Evolutionary conservation across 2,329 filamentous ascomycete species (phyloP).

Genomic region (Alternaria brassicicola): DNA sequence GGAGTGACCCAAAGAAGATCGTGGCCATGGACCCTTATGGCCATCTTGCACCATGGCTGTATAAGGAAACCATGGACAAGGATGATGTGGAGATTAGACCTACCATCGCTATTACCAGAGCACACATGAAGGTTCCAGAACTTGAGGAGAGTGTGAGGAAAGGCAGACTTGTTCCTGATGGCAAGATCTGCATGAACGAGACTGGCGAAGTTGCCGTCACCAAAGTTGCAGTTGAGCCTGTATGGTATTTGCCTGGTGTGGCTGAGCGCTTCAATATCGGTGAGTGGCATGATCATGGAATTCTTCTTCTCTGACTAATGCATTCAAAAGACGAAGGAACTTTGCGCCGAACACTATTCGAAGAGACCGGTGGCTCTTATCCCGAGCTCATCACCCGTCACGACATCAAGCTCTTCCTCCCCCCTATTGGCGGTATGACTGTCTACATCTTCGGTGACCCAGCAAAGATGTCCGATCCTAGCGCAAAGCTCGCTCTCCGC

Average conservation of each 20-base stretch:
- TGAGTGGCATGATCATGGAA: slow-evolving; percentile 46
- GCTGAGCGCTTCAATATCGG: slow-evolving; percentile 92
- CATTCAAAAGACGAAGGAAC: slow-evolving; percentile 73
- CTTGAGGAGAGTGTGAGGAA: slow-evolving; percentile 84
- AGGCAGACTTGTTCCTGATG: slow-evolving; percentile 78
- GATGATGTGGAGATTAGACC: slow-evolving; percentile 86
- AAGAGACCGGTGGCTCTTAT: slow-evolving; percentile 94
- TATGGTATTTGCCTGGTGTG: slow-evolving; percentile 65
- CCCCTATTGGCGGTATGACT: slow-evolving; percentile 92
- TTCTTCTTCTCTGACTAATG: slow-evolving; percentile 20
- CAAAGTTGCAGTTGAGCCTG: slow-evolving; percentile 95
- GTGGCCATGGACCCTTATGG: slow-evolving; percentile 97
- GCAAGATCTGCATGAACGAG: slow-evolving; percentile 88
- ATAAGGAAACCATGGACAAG: slow-evolving; percentile 76
- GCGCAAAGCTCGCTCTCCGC: slow-evolving; percentile 78
- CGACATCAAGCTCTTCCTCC: slow-evolving; percentile 94
- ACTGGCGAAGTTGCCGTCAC: slow-evolving; percentile 88
- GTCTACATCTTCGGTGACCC: slow-evolving; percentile 98
- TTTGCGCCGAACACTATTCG: slow-evolving; percentile 85
- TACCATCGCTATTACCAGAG: slow-evolving; percentile 89
- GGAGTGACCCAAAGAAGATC: slow-evolving; percentile 90
- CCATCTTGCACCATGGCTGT: slow-evolving; percentile 84
- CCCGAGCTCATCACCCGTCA: slow-evolving; percentile 93
- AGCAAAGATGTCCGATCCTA: slow-evolving; percentile 88
- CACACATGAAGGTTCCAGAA: slow-evolving; percentile 96